Base-by-base conservation (phyloP, 73 alveolate genomes). In the Paramecium sonneborni region DNA sequence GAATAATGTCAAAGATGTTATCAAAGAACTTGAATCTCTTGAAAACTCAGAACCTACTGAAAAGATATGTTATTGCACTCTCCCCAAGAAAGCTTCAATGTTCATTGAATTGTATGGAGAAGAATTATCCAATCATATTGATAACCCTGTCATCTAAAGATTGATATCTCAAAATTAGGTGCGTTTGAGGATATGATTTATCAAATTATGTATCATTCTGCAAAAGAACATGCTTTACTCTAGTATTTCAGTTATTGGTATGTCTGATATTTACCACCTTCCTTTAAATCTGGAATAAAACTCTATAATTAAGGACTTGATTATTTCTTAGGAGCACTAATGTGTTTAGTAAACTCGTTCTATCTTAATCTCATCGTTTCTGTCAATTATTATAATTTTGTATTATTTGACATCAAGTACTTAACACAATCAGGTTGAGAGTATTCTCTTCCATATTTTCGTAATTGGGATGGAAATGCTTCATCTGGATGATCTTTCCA, bases 401-500 rank as follows among this genome's bases (percentile, higher is more conserved):
- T 12, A 46, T 79, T 79, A 18, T 43, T 79, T 72, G 58, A 21
- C 15, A 79, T 46, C 30, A 79, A 21, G 55, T 79, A 79, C 55
- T 34, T 44, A 23, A 38, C 32, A 79, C 48, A 26, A 46, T 79
- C 72, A 46, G 90, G 90, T 7, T 24, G 8, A 18, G 90, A 79
- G 52, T 79, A 79, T n/a, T 79, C 44, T 43, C 32, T 79, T 46
- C 35, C 74, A 79, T 79, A 79, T 7, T 38, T 43, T 44, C 90
- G 21, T 39, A 79, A 44, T 62, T 39, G 41, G 8, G 90, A 30
- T 14, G 90, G 90, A 14, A 79, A 79, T 10, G 74, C 76, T 43
- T 21, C 26, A 79, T 79, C 90, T 11, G 90, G 90, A 46, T 79
- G 90, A 44, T 79, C 90, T 44, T 46, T 79, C 90, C 90, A 79